These are phyloP conservation scores for Cryptosporidium bovis DNA, from an alignment of 169 alveolate genomes.

Conservation along the genomic window DNA sequence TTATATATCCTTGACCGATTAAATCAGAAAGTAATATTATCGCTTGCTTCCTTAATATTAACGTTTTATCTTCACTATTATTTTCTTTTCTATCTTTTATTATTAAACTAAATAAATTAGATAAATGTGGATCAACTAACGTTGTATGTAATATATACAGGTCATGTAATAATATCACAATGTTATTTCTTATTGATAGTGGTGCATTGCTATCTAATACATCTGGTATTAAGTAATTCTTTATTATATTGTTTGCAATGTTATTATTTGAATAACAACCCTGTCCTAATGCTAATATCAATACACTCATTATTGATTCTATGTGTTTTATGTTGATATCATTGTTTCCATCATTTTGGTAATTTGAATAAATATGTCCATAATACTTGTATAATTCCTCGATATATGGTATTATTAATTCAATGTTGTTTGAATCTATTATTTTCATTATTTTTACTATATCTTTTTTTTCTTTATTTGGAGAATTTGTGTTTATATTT, in stretches of 20 bases:
- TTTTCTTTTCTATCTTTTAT: not conserved
- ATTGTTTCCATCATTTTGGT: not conserved
- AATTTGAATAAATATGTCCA: not conserved
- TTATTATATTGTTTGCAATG: conserved; percentile 25
- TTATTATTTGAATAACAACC: conserved; percentile 30
- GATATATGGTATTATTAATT: conserved; percentile 16
- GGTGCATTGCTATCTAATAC: conserved; percentile 10
- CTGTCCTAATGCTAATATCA: conserved; percentile 37
- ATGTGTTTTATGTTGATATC: not conserved
- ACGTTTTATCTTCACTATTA: not conserved
- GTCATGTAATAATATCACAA: conserved; percentile 41
- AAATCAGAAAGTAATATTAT: conserved; percentile 43
- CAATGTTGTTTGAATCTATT: conserved; percentile 22
- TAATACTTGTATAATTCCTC: conserved; percentile 31
- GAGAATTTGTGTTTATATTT: conserved; percentile 8
- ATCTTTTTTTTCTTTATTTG: not conserved
- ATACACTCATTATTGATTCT: conserved; percentile 18
- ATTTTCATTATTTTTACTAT: not conserved
- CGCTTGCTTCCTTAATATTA: conserved; percentile 43
- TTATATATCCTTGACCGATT: conserved; percentile 70
- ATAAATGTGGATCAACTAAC: conserved; percentile 66
- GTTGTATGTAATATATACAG: conserved; percentile 62
- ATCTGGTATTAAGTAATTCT: conserved; percentile 33
- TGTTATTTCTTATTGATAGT: conserved; percentile 39
- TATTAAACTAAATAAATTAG: conserved; percentile 15